Base-by-base conservation (phyloP, 2,329 filamentous ascomycete genomes). In the Fusarium keratoplasticum region DNA sequence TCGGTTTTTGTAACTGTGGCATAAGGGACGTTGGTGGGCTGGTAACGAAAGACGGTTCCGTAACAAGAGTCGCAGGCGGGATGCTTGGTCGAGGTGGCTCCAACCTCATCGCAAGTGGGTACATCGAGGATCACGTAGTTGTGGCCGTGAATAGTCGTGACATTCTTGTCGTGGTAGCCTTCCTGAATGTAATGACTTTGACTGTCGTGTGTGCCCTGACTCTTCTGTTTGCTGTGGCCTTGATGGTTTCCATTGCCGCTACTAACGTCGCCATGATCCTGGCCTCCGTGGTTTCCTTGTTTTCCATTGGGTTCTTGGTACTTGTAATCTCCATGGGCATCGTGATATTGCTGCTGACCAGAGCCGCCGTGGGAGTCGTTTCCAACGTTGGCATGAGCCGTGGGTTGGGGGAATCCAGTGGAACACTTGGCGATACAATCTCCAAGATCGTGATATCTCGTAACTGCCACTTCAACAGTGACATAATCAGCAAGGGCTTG, bases 1-100 rank as follows among this genome's bases (percentile, higher is more conserved):
- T 65, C 59, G 7, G 74, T 75, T 1, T 20, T 52, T 10, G 74
- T 80, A 20, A 74, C n/a, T 14, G 78, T 80, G 16, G 74, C 74
- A 50, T 70, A 79, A 7, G 71, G 69, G 9, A 72, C 67, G 16
- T 75, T 66, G 10, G 77, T 80, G 13, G 77, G 71, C 52, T 80
- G 62, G 42, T 76, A 80, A 67, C 68, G 54, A 54, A 76, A 75
- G 58, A 80, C 72, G 27, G 78, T 80, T 33, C 76, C 76, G 22
- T 57, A 50, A 42, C 77, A 79, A 20, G 52, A 74, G 22, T 74
- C 70, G 35, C 76, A 79, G 6, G 59, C 60, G 1, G 77, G 76
- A 2, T 67, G 50, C 25, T 73, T 72, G 42, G 75, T 78, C 9
- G 70, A 75, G 16, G 71, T 76, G 31, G 57, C 67, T 14, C 47